Evolutionary conservation across 139 green algal species (phyloP).

Genomic region (Chlamydomonas sp.): DNA sequence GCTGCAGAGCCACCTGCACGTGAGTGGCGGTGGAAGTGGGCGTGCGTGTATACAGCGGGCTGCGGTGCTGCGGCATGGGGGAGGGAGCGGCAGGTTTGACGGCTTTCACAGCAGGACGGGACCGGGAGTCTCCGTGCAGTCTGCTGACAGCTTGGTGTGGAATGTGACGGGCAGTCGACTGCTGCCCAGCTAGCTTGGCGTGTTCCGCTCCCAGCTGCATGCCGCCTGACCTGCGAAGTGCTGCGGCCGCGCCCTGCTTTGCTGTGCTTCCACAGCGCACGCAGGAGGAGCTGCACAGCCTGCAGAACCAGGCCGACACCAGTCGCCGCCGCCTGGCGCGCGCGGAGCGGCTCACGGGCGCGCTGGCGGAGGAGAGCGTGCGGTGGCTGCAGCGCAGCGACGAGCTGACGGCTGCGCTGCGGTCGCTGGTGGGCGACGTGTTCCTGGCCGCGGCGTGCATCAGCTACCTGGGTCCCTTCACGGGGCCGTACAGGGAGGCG

Average conservation of each 20-base stretch:
- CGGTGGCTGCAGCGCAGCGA: constrained; percentile 74
- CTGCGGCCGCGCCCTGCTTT: not conserved
- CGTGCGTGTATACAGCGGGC: not conserved
- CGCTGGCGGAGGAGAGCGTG: constrained; percentile 78
- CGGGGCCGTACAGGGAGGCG: constrained; percentile 54
- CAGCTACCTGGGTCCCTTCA: constrained; percentile 86
- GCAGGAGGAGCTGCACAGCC: constrained; percentile 47
- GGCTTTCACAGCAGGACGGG: too few relatives aligned
- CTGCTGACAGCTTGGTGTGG: too few relatives aligned
- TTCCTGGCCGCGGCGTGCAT: constrained; percentile 82
- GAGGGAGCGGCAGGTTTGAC: not conserved
- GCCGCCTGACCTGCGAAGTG: too few relatives aligned
- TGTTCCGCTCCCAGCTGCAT: too few relatives aligned
- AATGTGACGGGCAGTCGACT: too few relatives aligned
- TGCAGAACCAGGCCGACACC: constrained; percentile 65
- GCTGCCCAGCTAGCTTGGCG: too few relatives aligned
- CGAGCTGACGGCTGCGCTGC: constrained; percentile 56
- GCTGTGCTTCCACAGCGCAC: not conserved
- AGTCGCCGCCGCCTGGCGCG: constrained; percentile 65
- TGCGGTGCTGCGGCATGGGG: not conserved
- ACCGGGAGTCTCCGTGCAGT: too few relatives aligned
- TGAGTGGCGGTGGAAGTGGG: not conserved
- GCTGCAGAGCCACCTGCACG: constrained; percentile 40
- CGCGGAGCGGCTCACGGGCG: constrained; percentile 77
- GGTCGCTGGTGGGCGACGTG: constrained; percentile 81